Evolutionary conservation across 2,329 filamentous ascomycete species (phyloP), one percentile per base, ranked within the genome.

Genomic region (Sphaerulina vaccinii): DNA sequence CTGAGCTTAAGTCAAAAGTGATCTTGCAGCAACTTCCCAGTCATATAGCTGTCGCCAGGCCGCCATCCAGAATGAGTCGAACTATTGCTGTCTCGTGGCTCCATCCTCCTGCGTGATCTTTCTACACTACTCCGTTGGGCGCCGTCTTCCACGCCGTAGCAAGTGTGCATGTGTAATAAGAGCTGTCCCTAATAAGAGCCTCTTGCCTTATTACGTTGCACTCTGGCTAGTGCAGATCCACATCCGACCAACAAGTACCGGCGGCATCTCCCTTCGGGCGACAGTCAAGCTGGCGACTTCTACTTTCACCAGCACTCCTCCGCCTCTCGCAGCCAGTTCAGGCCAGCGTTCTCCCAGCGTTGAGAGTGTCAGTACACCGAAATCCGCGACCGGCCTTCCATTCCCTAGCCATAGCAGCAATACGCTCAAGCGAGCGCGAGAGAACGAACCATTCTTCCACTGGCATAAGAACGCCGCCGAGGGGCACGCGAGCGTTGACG

Each of bases 281-380:
- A 41, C 16, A 32, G 49, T 51, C 48, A 47, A 41, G 41, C 47
- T 51, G 48, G 52, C 52, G 42, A 38, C 44, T 23, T 24, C 42
- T 18, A 46, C 43, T 40, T 27, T 36, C 46, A 16, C 16, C 19
- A 45, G 32, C 47, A 51, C 52, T 37, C 52, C 57, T 42, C 55
- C 57, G 55, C 52, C 55, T 24, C 49, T 54, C 50, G 27, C 27
- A 29, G 49, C 37, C 41, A 51, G 40, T 46, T 49, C 55, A 43
- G 49, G 37, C 39, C 45, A 38, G 43, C 55, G 49, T 40, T 57
- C 55, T 32, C 55, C 58, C 48, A 65, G 62, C 52, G 57, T 62
- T 40, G 63, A 65, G 44, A 63, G 59, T 37, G 51, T 64, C 49
- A 60, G 53, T 52, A 66, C 64, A 22, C 62, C 63, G 33, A 47